Evolutionary conservation across 495 filamentous ascomycete genomes (phyloP).

Genomic region (Aspergillus funiculosus): DNA sequence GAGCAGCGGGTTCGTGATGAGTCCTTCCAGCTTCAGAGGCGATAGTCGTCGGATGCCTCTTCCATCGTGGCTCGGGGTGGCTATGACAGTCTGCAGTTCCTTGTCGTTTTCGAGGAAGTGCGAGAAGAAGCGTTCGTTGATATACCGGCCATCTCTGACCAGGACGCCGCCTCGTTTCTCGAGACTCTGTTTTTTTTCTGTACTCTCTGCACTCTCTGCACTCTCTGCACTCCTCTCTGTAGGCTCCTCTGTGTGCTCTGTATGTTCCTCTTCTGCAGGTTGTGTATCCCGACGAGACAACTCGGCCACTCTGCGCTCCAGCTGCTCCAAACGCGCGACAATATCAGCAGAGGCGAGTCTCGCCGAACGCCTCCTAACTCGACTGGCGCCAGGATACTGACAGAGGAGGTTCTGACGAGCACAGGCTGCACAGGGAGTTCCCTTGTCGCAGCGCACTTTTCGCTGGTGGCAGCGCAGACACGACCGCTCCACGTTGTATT

Average conservation of each 20-base stretch:
- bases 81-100: constrained; percentile 23
- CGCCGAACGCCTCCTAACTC: constrained; percentile 24
- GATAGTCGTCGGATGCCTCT: constrained; percentile 10
- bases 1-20: constrained; percentile 17
- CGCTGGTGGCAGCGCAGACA: constrained; percentile 2
- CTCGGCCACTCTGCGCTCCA: constrained; percentile 26
- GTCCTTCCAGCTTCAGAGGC: constrained; percentile 16
- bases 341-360: constrained; percentile 15
- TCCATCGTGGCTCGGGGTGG: constrained; percentile 15
- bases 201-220: neutral
- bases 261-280: too few relatives aligned
- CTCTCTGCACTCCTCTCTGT: neutral
- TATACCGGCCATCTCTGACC: constrained; percentile 18
- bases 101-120: constrained; percentile 26
- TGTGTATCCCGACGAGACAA: neutral
- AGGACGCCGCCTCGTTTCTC: neutral
- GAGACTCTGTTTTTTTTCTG: neutral
- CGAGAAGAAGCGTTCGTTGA: constrained; percentile 29
- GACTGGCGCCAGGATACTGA: constrained; percentile 28
- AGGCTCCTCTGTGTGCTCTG: too few relatives aligned
- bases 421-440: constrained; percentile 28
- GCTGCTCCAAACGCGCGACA: constrained; percentile 22
- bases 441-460: constrained; percentile 31
- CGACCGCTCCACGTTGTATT: too few relatives aligned
- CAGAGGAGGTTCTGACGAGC: constrained; percentile 21